Conservation (phyloP, 176 grass and related monocot species). For the Cenchrus americanus region DNA sequence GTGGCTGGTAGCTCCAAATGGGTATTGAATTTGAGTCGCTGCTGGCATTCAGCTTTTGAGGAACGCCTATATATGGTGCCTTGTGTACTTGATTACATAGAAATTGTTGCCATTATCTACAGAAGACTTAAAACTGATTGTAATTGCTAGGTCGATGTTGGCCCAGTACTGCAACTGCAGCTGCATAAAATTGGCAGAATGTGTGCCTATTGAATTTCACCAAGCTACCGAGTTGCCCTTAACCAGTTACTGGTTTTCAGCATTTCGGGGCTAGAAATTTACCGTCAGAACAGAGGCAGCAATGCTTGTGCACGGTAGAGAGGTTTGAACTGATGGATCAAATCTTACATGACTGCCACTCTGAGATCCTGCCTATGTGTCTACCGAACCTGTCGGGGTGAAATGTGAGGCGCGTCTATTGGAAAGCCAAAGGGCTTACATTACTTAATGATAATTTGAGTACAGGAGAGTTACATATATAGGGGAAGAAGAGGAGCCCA, state of each 20-base stretch:
- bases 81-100: background rate
- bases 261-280: background rate
- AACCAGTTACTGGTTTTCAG: background rate
- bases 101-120: background rate
- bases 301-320: background rate
- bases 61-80: background rate
- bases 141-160: background rate
- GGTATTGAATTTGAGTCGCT: background rate
- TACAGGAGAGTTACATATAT: too few relatives aligned
- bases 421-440: too few relatives aligned
- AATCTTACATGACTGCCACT: background rate
- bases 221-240: background rate
- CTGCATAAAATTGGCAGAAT: background rate
- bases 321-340: background rate
- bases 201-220: background rate
- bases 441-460: too few relatives aligned
- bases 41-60: constrained; percentile 3
- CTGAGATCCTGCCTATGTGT: constrained; percentile 4
- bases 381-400: constrained; percentile 9
- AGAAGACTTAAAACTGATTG: background rate
- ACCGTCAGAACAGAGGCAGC: background rate
- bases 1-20: background rate
- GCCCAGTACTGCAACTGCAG: constrained; percentile 27
- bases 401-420: too few relatives aligned
- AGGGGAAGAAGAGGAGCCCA: too few relatives aligned